These are phyloP conservation scores for Alternaria ethzedia DNA, from an alignment of 2,329 filamentous ascomycete species.

Conservation along the genomic window DNA sequence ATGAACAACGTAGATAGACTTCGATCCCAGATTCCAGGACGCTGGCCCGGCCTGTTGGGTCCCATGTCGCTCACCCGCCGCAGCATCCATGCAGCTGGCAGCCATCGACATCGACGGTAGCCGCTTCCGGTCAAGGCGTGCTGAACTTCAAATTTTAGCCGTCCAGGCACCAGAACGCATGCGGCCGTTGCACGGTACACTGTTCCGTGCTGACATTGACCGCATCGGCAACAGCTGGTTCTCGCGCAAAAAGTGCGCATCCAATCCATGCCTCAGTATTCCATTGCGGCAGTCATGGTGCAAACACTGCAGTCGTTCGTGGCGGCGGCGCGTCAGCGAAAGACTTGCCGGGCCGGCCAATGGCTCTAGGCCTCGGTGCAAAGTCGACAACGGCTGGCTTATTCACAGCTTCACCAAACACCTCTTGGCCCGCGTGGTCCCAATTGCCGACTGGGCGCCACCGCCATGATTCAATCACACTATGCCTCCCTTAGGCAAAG, in stretches of 20 bases:
- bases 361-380: conserved; percentile 1
- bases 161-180: background rate
- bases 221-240: background rate
- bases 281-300: background rate
- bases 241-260: background rate
- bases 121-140: conserved; percentile 3
- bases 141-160: conserved; percentile 1
- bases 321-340: background rate
- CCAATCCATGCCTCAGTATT: background rate
- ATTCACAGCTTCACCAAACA: background rate
- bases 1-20: background rate
- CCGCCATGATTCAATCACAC: conserved; percentile 18
- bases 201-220: background rate
- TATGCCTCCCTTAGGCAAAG: conserved; percentile 22
- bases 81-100: conserved; percentile 4
- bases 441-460: conserved; percentile 15
- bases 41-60: conserved; percentile 9
- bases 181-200: conserved; percentile 4
- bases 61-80: conserved; percentile 14
- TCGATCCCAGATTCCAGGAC: conserved; percentile 18
- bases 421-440: conserved; percentile 5
- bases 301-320: conserved; percentile 1
- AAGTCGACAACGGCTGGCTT: conserved; percentile 11
- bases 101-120: background rate
- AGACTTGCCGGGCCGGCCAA: background rate